Evolutionary conservation across 345 rosid genomes (phyloP).

Genomic region (Boechera divaricarpa): DNA sequence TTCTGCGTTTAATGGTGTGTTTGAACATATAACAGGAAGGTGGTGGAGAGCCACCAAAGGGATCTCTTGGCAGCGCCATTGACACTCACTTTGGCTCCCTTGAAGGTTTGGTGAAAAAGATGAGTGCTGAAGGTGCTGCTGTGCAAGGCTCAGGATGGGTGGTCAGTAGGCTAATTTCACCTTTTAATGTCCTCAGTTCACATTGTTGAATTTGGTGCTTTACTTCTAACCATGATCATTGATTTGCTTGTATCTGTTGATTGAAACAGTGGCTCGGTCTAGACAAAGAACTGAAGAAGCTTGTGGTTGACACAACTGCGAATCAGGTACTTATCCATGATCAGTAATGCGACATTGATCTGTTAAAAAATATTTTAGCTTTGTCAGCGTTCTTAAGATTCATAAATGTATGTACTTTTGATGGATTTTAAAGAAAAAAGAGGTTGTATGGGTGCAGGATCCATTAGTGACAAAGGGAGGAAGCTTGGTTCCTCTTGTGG

Average conservation of each 20-base stretch:
- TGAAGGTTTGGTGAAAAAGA: constrained; percentile 76
- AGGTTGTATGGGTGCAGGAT: constrained; percentile 57
- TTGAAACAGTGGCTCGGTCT: constrained; percentile 82
- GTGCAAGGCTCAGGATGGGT: constrained; percentile 99
- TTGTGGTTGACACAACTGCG: constrained; percentile 85
- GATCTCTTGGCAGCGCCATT: constrained; percentile 76
- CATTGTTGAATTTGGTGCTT: background rate
- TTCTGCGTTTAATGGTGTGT: constrained; percentile 20
- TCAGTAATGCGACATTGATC: background rate
- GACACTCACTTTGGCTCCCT: constrained; percentile 81
- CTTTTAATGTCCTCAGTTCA: background rate
- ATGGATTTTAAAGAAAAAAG: background rate
- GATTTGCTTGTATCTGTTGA: constrained; percentile 14
- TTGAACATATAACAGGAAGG: constrained; percentile 62
- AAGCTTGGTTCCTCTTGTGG: constrained; percentile 78
- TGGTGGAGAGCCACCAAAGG: constrained; percentile 92
- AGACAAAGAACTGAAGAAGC: constrained; percentile 83
- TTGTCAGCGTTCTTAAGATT: background rate
- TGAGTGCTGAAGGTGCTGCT: constrained; percentile 94
- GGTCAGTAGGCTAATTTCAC: constrained; percentile 54
- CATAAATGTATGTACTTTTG: background rate
- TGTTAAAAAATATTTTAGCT: background rate
- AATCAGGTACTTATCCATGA: constrained; percentile 71
- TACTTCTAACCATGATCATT: background rate
- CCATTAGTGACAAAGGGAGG: constrained; percentile 85